These are phyloP conservation scores for Neurospora sp. DNA, from an alignment of 495 filamentous ascomycete genomes.

Conservation along the genomic window DNA sequence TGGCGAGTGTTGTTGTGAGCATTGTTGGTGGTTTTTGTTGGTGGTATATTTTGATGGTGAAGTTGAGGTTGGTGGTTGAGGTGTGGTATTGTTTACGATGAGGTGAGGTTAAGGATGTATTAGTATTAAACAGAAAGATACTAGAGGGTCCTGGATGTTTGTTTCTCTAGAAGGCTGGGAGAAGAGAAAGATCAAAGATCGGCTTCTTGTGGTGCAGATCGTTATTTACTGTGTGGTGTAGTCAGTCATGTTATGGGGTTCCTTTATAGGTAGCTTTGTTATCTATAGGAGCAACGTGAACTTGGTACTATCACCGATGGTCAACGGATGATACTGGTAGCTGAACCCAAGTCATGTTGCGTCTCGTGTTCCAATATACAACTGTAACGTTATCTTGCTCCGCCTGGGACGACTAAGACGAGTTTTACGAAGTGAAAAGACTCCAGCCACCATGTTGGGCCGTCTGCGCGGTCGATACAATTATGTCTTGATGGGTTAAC, in stretches of 20 bases:
- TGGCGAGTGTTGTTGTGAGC: not conserved
- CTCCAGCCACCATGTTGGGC: not conserved
- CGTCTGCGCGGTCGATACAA: not conserved
- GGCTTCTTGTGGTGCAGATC: not conserved
- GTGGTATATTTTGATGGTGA: not conserved
- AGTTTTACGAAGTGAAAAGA: not conserved
- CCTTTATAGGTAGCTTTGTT: not conserved
- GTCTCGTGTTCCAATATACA: not conserved
- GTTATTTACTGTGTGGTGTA: not conserved
- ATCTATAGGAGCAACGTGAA: not conserved
- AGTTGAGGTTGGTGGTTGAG: not conserved
- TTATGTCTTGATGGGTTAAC: not conserved
- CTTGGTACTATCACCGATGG: not conserved
- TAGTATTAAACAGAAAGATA: not conserved
- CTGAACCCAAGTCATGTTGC: not conserved
- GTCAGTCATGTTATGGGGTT: not conserved
- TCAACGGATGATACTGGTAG: not conserved
- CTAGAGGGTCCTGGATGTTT: not conserved
- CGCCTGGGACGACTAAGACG: not conserved
- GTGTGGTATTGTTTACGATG: not conserved
- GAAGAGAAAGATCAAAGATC: not conserved
- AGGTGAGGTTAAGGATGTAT: not conserved
- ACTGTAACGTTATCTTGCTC: not conserved
- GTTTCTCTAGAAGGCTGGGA: not conserved
- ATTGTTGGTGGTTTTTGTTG: not conserved